Conservation (phyloP, 108 stramenopile genomes). For the Nannochloropsis gaditana region DNA sequence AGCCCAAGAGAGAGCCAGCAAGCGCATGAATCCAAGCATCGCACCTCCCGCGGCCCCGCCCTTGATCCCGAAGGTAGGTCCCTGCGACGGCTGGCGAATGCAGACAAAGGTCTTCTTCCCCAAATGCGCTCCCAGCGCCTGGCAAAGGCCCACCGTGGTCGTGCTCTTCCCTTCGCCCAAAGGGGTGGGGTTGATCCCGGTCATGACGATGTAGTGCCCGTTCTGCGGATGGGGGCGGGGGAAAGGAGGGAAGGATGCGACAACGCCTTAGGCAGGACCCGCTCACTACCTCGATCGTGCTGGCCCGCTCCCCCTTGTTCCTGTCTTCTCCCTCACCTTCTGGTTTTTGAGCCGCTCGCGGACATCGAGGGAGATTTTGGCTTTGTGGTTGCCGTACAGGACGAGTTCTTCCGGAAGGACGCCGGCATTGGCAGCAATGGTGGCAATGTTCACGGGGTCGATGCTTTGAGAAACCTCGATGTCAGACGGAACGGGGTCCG, state of each 20-base stretch:
- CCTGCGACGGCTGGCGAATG: conserved; percentile 74
- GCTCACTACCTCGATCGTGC: background rate
- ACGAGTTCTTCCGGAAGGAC: conserved; percentile 62
- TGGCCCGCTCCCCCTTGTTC: background rate
- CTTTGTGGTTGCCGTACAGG: conserved; percentile 91
- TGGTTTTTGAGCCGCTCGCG: background rate
- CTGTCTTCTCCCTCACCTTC: background rate
- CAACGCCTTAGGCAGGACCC: background rate
- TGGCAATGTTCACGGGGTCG: conserved; percentile 46
- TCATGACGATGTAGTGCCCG: conserved; percentile 94
- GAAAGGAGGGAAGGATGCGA: background rate
- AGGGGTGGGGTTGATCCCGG: conserved; percentile 98
- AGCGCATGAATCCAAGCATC: background rate
- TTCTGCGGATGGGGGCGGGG: conserved; percentile 48
- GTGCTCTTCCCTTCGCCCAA: conserved; percentile 93
- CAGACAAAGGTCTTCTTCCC: conserved; percentile 60
- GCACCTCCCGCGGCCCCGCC: conserved; percentile 95
- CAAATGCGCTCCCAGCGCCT: conserved; percentile 81
- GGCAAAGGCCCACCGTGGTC: conserved; percentile 69
- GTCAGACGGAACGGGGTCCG: conserved; percentile 57
- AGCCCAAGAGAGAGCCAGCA: conserved; percentile 55
- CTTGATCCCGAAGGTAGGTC: conserved; percentile 99
- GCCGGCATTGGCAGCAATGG: conserved; percentile 47
- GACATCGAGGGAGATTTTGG: conserved; percentile 65
- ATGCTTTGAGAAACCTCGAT: conserved; percentile 59